Base-by-base conservation (phyloP, 805 yeast species). In the Ogataea zsoltii region DNA sequence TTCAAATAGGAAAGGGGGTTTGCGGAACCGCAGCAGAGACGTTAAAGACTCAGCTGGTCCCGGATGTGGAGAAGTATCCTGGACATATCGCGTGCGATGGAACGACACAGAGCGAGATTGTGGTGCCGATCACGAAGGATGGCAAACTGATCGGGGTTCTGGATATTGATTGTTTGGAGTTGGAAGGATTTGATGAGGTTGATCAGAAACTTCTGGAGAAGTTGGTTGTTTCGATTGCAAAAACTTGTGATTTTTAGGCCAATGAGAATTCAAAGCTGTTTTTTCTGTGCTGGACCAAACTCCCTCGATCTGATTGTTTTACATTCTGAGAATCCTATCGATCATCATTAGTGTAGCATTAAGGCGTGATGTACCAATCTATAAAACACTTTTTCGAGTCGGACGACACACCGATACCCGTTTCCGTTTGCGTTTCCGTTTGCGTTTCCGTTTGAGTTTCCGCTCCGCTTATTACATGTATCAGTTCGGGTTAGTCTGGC, bases 31-130 rank as follows among this genome's bases (percentile, higher is more conserved):
- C 96, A 2, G 96, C 96, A 0, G 49, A 60, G 0, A 51, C 70
- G 0, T 65, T 66, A 44, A 43, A 63, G 35, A 85, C 96, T 1
- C 96, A 89, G 60, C 59, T 90, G 6, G 97, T 92, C 10, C 72
- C 75, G 1, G 79, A 92, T 62, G 98, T 92, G 2, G 73, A 84
- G 16, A 63, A 76, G 54, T 89, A 80, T 57, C 96, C 96, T 0
- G 96, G 96, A 1, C 98, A 92, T 62, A 94, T 92, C 53, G 98
- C 98, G 0, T 92, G 99, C 68, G 99, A 94, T 67, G 96, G 96
- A 0, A 96, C 83, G 47, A 92, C 98, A 0, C 77, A 85, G 51
- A 86, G 96, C 63, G 99, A 92, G 61, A 86, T 92, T 25, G 98
- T 94, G 16, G 91, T 92, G 2, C 98, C 98, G 0, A 78, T 91